A percentile compares a stretch with the other conserved stretches of the same genome.
Conservation (phyloP, 2,329 filamentous ascomycete genomes). For the Arthrobotrys conoides region DNA sequence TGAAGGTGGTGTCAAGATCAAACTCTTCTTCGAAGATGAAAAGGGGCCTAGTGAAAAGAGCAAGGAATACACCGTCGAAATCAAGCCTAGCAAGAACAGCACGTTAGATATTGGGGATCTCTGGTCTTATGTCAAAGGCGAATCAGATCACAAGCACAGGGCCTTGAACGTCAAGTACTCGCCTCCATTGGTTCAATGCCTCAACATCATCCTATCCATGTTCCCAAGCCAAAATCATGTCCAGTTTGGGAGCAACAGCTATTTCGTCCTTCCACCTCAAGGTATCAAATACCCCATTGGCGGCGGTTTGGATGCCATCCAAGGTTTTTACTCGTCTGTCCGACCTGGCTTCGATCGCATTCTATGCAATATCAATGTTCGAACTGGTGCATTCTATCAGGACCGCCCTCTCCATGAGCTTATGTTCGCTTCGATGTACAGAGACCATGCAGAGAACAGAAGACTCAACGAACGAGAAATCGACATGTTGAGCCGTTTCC, state of each 20-base stretch:
- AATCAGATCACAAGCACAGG: slow-evolving; percentile 61
- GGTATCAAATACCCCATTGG: slow-evolving; percentile 67
- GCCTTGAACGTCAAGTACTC: slow-evolving; percentile 61
- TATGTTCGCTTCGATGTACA: slow-evolving; percentile 40
- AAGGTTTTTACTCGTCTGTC: slow-evolving; percentile 76
- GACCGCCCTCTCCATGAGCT: slow-evolving; percentile 54
- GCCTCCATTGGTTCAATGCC: slow-evolving; percentile 61
- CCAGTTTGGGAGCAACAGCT: slow-evolving; percentile 62
- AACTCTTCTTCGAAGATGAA: slow-evolving; percentile 62
- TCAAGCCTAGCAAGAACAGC: slow-evolving; percentile 57
- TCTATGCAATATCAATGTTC: slow-evolving; percentile 76
- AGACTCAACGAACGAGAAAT: slow-evolving; percentile 25
- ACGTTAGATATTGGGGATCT: slow-evolving; percentile 59
- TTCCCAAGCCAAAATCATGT: slow-evolving; percentile 62
- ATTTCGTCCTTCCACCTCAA: slow-evolving; percentile 64
- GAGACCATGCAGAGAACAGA: slow-evolving; percentile 24
- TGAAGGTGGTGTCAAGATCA: slow-evolving; percentile 61
- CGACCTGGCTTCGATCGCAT: slow-evolving; percentile 74
- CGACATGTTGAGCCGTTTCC: slow-evolving; percentile 24
- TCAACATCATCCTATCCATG: slow-evolving; percentile 64
- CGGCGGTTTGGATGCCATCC: slow-evolving; percentile 72
- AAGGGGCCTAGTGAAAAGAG: slow-evolving; percentile 59
- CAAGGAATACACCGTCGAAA: slow-evolving; percentile 62
- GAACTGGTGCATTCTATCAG: slow-evolving; percentile 74
- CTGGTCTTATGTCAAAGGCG: slow-evolving; percentile 61